Conservation (phyloP, 352 stramenopile genomes). For the Phytopythium chamaehyphon region DNA sequence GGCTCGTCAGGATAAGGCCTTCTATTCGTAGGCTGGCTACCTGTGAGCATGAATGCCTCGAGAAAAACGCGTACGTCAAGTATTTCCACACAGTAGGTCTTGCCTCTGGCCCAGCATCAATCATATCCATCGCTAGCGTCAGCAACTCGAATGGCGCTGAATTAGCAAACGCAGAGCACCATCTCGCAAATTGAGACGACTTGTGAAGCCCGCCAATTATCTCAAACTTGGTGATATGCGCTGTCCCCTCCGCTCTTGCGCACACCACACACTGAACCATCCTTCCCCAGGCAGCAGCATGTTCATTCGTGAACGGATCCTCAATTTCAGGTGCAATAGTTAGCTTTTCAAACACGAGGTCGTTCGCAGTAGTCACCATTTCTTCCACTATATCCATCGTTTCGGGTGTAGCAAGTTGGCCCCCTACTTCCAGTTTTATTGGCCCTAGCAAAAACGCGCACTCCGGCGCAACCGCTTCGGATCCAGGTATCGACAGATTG, state of each 20-base stretch:
- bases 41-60: neutral
- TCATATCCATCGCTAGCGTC: neutral
- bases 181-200: neutral
- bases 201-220: neutral
- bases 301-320: no score
- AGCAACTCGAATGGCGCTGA: neutral
- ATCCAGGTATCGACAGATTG: neutral
- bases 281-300: neutral
- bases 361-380: neutral
- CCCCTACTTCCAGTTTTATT: neutral
- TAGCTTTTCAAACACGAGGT: no score
- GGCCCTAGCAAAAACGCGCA: neutral
- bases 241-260: neutral
- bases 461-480: neutral
- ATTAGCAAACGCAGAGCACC: neutral
- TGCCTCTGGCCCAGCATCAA: neutral
- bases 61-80: conserved; percentile 3
- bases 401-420: neutral
- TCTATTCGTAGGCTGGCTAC: neutral
- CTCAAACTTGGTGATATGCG: neutral
- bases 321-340: no score
- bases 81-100: neutral
- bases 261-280: neutral
- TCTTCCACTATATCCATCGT: neutral
- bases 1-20: neutral